A percentile compares a stretch with the other conserved stretches of the same genome.
Conservation (phyloP, 495 filamentous ascomycete genomes). For the Pyrenula aspistea region DNA sequence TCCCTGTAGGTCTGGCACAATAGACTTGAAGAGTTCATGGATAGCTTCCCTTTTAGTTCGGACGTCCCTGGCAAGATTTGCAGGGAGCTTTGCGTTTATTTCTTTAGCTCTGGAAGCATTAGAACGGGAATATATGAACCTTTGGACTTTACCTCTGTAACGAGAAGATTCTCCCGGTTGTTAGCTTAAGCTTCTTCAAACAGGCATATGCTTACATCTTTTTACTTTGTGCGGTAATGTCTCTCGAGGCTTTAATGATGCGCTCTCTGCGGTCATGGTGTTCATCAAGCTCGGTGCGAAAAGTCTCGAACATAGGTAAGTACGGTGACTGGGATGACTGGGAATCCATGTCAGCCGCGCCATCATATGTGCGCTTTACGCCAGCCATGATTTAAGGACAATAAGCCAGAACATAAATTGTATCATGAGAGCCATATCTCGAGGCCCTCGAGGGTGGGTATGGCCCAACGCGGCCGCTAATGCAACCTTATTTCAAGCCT, state of each 20-base stretch:
- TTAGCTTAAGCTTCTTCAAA: slow-evolving; percentile 1
- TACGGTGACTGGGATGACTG: neutral
- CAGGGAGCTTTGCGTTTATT: slow-evolving; percentile 20
- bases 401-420: neutral
- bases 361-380: neutral
- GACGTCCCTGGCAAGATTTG: slow-evolving; percentile 51
- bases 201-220: slow-evolving; percentile 58
- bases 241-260: slow-evolving; percentile 76
- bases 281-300: slow-evolving; percentile 81
- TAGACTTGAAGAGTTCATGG: slow-evolving; percentile 45
- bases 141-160: slow-evolving; percentile 58
- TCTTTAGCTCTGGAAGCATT: neutral
- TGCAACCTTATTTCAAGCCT: neutral
- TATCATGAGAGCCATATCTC: neutral
- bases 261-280: slow-evolving; percentile 88
- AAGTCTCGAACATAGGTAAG: slow-evolving; percentile 62
- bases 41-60: slow-evolving; percentile 55
- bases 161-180: slow-evolving; percentile 64
- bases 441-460: too few species aligned
- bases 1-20: slow-evolving; percentile 60
- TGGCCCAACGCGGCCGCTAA: neutral
- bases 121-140: too few species aligned
- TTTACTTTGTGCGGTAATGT: slow-evolving; percentile 89
- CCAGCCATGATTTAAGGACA: neutral
- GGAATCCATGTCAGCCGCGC: neutral